These are phyloP conservation scores for Fallopia convolvulus DNA, from an alignment of 148 eudicot genomes.

Conservation along the genomic window DNA sequence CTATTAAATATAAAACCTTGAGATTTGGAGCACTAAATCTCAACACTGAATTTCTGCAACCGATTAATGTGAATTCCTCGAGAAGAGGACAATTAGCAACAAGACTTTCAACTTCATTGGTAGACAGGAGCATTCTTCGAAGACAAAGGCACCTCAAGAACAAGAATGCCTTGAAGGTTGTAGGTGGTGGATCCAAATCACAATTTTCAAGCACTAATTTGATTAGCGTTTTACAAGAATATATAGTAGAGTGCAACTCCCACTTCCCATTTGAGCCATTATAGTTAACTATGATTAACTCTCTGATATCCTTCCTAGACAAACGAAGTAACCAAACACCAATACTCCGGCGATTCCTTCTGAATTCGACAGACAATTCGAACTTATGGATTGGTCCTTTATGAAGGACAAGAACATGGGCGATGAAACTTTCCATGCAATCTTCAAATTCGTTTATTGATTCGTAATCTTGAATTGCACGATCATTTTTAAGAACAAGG, in stretches of 20 bases:
- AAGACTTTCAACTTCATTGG: conserved; percentile 46
- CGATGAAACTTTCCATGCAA: too few relatives aligned
- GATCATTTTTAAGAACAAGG: too few relatives aligned
- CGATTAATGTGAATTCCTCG: conserved; percentile 46
- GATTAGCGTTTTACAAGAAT: conserved; percentile 35
- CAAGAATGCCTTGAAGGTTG: conserved; percentile 37
- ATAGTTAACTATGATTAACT: conserved; percentile 50
- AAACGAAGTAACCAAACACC: conserved; percentile 28
- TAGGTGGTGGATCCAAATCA: conserved; percentile 48
- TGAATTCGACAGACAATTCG: too few relatives aligned
- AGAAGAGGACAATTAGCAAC: conserved; percentile 54
- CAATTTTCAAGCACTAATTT: conserved; percentile 58
- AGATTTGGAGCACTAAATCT: conserved; percentile 60
- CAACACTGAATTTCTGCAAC: conserved; percentile 41
- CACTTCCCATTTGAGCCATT: conserved; percentile 27
- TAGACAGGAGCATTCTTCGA: conserved; percentile 46
- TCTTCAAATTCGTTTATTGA: too few relatives aligned
- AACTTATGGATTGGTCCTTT: too few relatives aligned
- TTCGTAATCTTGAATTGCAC: too few relatives aligned
- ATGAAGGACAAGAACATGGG: too few relatives aligned
- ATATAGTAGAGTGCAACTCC: conserved; percentile 15
- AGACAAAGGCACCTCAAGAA: conserved; percentile 45
- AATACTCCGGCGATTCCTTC: background rate
- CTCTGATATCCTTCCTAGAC: conserved; percentile 45
- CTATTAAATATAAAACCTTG: conserved; percentile 44